These are phyloP conservation scores for Chalciporus piperatus DNA, from an alignment of 768 basidiomycete genomes.

Conservation along the genomic window DNA sequence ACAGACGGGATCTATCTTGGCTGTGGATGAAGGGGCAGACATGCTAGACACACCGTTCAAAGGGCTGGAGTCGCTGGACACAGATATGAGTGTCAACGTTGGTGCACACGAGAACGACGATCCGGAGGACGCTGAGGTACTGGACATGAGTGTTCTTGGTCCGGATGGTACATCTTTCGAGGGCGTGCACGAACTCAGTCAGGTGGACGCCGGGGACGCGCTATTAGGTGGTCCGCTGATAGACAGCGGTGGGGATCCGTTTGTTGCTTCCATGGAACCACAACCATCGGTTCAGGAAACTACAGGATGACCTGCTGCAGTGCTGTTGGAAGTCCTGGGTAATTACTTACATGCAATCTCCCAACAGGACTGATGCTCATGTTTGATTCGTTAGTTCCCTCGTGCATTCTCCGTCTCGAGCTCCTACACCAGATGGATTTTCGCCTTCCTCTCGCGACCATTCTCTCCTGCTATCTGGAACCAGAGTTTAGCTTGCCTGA, in stretches of 20 bases:
- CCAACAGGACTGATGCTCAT: neutral
- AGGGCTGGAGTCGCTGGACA: slow-evolving; percentile 50
- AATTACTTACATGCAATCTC: neutral
- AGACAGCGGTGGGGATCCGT: slow-evolving; percentile 61
- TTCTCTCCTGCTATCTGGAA: too few species aligned
- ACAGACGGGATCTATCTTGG: slow-evolving; percentile 45
- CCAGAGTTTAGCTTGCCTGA: too few species aligned
- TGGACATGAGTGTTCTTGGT: slow-evolving; percentile 65
- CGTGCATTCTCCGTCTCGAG: neutral
- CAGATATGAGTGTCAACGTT: slow-evolving; percentile 41
- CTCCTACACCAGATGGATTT: too few species aligned
- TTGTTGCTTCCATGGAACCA: slow-evolving; percentile 34
- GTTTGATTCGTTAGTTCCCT: neutral
- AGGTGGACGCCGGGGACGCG: slow-evolving; percentile 50
- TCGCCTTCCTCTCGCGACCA: too few species aligned
- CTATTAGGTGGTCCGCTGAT: slow-evolving; percentile 61
- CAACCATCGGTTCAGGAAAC: slow-evolving; percentile 12
- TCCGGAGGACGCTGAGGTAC: slow-evolving; percentile 40
- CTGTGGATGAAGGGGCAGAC: slow-evolving; percentile 37
- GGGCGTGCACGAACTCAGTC: slow-evolving; percentile 49
- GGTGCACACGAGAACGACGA: slow-evolving; percentile 33
- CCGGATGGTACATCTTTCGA: slow-evolving; percentile 64
- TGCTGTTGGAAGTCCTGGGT: slow-evolving; percentile 4
- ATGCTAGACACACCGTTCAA: slow-evolving; percentile 56
- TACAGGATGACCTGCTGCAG: slow-evolving; percentile 6